These are phyloP conservation scores for Cryomyces antarcticus DNA, from an alignment of 495 filamentous ascomycete genomes.

Conservation along the genomic window DNA sequence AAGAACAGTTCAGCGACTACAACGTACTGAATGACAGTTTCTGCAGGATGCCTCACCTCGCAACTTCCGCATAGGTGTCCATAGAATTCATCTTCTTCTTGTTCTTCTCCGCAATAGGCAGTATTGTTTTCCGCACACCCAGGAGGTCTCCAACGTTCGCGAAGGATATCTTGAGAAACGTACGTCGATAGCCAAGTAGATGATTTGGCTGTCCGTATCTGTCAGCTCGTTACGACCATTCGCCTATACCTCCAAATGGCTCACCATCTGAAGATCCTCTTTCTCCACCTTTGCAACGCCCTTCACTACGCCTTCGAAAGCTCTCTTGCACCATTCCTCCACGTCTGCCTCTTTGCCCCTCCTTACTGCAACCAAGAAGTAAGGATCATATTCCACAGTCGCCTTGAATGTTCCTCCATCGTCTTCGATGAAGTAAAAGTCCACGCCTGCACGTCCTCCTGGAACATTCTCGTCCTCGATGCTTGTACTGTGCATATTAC, in stretches of 20 bases:
- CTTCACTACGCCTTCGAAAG: conserved; percentile 72
- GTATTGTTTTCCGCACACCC: conserved; percentile 56
- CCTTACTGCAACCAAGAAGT: conserved; percentile 82
- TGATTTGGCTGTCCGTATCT: conserved; percentile 36
- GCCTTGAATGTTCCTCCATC: conserved; percentile 90
- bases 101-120: conserved; percentile 91
- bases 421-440: conserved; percentile 94
- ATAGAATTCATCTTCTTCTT: conserved; percentile 85
- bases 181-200: conserved; percentile 71
- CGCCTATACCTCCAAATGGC: too few relatives aligned
- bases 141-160: conserved; percentile 73
- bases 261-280: conserved; percentile 69
- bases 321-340: conserved; percentile 81
- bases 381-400: conserved; percentile 88
- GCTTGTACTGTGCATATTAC: conserved; percentile 79
- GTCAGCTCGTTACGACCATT: too few relatives aligned
- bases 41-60: too few relatives aligned
- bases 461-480: conserved; percentile 68
- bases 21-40: neutral
- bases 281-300: conserved; percentile 57
- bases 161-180: conserved; percentile 69
- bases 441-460: conserved; percentile 71
- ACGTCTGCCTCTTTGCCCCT: conserved; percentile 78
- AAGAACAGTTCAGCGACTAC: conserved; percentile 21
- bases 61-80: conserved; percentile 96